These are phyloP conservation scores for Fusarium anguioides DNA, from an alignment of 2,329 filamentous ascomycete species.

Conservation along the genomic window DNA sequence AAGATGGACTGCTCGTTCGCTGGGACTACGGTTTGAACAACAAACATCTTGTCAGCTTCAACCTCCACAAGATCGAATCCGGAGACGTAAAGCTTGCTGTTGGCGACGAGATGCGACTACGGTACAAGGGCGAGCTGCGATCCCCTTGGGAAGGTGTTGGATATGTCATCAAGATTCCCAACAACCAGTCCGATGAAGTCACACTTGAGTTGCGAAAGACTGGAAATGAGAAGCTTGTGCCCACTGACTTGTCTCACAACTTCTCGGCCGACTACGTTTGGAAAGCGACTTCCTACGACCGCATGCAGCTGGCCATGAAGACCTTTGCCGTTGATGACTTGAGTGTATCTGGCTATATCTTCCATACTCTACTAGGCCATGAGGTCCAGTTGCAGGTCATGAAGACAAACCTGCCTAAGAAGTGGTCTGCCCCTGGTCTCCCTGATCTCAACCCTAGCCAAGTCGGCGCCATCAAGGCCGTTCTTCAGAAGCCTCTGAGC, in stretches of 20 bases:
- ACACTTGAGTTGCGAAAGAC: constrained; percentile 94
- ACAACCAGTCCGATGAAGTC: constrained; percentile 98
- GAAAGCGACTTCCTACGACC: constrained; percentile 99
- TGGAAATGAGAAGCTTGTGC: constrained; percentile 94
- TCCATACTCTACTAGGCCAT: constrained; percentile 94
- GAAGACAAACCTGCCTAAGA: constrained; percentile 95
- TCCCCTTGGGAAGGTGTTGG: constrained; percentile 96
- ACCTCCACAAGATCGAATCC: constrained; percentile 95
- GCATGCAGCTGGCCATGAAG: constrained; percentile 99
- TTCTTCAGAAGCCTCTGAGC: constrained; percentile 91
- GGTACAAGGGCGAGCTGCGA: constrained; percentile 94
- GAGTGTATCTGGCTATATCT: constrained; percentile 98
- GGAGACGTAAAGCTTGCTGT: constrained; percentile 98
- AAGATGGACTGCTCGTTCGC: constrained; percentile 91
- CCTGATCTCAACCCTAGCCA: constrained; percentile 96
- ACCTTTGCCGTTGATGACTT: constrained; percentile 98
- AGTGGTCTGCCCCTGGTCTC: constrained; percentile 93
- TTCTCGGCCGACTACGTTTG: constrained; percentile 99
- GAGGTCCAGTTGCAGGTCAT: constrained; percentile 94
- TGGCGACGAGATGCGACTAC: constrained; percentile 97
- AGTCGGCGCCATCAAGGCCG: constrained; percentile 94
- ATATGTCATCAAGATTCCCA: constrained; percentile 99
- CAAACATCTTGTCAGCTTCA: constrained; percentile 95
- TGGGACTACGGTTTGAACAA: constrained; percentile 98
- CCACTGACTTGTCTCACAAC: constrained; percentile 95